phyloP scores from a whole-genome alignment of 2,329 filamentous ascomycete genomes.

The Talaromyces rugulosus region DNA sequence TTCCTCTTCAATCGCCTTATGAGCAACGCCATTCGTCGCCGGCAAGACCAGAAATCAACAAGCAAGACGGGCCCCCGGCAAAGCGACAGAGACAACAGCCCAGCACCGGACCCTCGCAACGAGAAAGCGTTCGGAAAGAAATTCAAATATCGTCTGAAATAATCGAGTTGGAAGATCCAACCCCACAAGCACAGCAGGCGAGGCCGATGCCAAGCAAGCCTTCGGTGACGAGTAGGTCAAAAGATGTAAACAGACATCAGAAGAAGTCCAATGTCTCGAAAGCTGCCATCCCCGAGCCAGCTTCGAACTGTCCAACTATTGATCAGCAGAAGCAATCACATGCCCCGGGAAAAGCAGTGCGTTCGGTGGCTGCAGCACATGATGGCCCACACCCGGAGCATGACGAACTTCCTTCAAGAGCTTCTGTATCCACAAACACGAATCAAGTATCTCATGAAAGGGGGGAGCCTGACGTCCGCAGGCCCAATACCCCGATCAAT shows the following conservation, averaged over 20 bases:
- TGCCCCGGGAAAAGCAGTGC: neutral
- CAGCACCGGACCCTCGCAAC: conserved; percentile 13
- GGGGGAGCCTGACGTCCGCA: conserved; percentile 1
- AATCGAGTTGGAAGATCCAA: conserved; percentile 8
- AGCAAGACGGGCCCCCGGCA: conserved; percentile 14
- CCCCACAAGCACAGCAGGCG: neutral
- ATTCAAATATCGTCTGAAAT: conserved; percentile 2
- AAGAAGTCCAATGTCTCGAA: neutral
- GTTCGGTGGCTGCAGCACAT: neutral
- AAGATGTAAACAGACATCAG: neutral
- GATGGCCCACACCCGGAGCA: neutral
- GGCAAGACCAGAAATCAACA: conserved; percentile 9
- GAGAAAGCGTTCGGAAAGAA: conserved; percentile 7
- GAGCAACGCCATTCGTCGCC: conserved; percentile 39
- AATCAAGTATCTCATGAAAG: neutral
- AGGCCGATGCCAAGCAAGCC: neutral
- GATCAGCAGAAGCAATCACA: neutral
- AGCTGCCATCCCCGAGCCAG: neutral
- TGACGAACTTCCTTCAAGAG: neutral
- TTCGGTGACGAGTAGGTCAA: neutral
- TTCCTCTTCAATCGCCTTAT: conserved; percentile 61
- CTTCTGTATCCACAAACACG: neutral
- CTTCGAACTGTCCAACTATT: neutral
- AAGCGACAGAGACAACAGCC: conserved; percentile 31
- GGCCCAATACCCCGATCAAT: conserved; percentile 15